Evolutionary conservation across 495 filamentous ascomycete species (phyloP), one percentile per base, ranked within the genome.

Genomic region (Hypoxylon intermedium): DNA sequence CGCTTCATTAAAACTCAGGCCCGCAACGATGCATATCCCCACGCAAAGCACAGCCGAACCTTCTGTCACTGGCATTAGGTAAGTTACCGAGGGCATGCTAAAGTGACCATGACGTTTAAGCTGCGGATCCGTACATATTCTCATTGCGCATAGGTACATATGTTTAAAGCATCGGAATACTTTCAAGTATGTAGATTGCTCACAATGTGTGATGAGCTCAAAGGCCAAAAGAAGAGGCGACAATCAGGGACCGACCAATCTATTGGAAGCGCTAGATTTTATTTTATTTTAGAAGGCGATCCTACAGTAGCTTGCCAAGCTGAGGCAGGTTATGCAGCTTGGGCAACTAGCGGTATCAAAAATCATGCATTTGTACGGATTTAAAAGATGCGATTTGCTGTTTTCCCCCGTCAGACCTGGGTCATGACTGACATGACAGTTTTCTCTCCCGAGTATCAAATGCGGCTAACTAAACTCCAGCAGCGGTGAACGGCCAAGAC

Each of bases 1-100:
- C 46, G 51, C 33, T 52, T 65, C 62, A 56, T 65, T 55, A 51
- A 56, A n/a, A 65, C 36, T 56, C 33, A 55, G 55, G 57, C 47
- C 62, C 46, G 52, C 59, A 45, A 19, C 40, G n/a, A 36, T 46
- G 38, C 45, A 49, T 52, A 26, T 49, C 53, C 54, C 48, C 60
- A 59, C 42, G 37, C 38, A 43, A 53, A 31, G 41, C 38, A 37
- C 46, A 53, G 49, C 34, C 24, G 43, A 58, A 20, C 23, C 7
- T 34, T 15, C n/a, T 30, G 56, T 31, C 15, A 45, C 20, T 21
- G 28, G n/a, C 5, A 15, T 6, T 26, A 19, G 21, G 31, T 40
- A 16, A 37, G 15, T 12, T 24, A 31, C 20, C 33, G 45, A 28
- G 21, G 24, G 31, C 13, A 40, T 40, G 1, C 16, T 12, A 6